These are phyloP conservation scores for Protoeuglena noctilucae DNA, from an alignment of 139 green algal species.

Conservation along the genomic window DNA sequence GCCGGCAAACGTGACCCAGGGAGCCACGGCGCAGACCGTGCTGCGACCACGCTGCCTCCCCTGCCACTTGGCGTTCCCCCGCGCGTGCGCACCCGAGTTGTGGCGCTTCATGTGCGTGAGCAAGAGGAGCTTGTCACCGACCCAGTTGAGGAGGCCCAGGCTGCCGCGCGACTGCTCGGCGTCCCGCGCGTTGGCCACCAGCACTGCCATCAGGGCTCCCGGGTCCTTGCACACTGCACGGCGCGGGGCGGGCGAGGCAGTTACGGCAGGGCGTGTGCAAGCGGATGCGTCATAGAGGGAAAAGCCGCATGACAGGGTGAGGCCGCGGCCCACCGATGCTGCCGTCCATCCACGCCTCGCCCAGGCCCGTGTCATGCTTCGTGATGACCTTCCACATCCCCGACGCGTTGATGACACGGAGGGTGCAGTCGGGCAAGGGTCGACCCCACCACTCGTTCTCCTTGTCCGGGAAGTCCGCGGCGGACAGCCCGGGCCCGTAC, in stretches of 20 bases:
- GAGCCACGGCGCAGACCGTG: no score
- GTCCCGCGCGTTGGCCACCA: conserved; percentile 34
- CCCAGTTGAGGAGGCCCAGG: conserved; percentile 54
- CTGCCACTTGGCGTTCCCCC: no score
- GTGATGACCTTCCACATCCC: conserved; percentile 60
- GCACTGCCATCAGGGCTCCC: conserved; percentile 40
- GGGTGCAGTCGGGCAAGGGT: conserved; percentile 26
- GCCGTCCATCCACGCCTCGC: conserved; percentile 79
- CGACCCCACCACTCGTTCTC: conserved; percentile 44
- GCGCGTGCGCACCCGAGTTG: conserved; percentile 59
- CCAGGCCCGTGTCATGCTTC: conserved; percentile 66
- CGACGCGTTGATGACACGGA: conserved; percentile 46
- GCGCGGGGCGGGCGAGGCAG: no score
- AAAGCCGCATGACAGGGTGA: no score
- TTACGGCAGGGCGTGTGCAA: no score
- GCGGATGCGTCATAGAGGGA: no score
- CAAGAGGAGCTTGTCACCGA: conserved; percentile 58
- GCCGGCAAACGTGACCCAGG: no score
- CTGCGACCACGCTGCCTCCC: no score
- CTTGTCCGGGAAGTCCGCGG: not conserved
- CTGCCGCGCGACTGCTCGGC: conserved; percentile 29
- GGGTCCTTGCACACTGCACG: not conserved
- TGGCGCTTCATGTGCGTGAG: conserved; percentile 45
- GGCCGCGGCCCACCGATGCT: no score
- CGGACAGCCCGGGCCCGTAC: conserved; percentile 26